phyloP scores from a whole-genome alignment of 257 asterid species.

The Solanum dulcamara region DNA sequence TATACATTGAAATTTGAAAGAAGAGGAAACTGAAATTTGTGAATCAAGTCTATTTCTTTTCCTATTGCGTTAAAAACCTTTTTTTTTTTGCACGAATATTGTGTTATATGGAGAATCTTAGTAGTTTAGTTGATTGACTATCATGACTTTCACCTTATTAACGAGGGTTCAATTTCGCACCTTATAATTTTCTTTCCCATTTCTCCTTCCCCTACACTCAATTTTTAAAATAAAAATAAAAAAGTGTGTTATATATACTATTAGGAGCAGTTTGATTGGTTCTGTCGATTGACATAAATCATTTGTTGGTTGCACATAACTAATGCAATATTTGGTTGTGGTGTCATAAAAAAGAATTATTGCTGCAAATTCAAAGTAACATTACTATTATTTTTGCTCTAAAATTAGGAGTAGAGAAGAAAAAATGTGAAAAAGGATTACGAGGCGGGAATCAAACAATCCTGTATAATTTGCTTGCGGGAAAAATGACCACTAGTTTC shows the following conservation, averaged over 20 bases:
- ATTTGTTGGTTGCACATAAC: not conserved
- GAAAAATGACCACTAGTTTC: not conserved
- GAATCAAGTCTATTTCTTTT: not conserved
- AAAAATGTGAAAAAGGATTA: not conserved
- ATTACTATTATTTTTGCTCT: not conserved
- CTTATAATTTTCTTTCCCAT: not conserved
- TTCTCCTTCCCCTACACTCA: not conserved
- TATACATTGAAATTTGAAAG: not conserved
- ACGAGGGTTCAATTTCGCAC: not conserved
- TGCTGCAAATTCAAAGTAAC: not conserved
- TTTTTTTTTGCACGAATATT: not conserved
- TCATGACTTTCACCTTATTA: not conserved
- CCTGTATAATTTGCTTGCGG: not conserved
- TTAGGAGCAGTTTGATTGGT: not conserved
- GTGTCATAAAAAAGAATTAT: not conserved
- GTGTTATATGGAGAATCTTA: not conserved
- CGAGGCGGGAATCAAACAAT: not conserved
- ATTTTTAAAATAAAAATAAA: no score
- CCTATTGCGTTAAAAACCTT: not conserved
- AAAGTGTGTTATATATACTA: not conserved
- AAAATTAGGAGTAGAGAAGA: no score
- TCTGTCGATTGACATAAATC: not conserved
- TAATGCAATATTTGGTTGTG: not conserved
- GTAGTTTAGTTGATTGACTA: not conserved
- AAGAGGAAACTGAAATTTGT: not conserved